Evolutionary conservation across 2,329 filamentous ascomycete species (phyloP), one percentile per base, ranked within the genome.

Genomic region (Aureobasidium namibiae): DNA sequence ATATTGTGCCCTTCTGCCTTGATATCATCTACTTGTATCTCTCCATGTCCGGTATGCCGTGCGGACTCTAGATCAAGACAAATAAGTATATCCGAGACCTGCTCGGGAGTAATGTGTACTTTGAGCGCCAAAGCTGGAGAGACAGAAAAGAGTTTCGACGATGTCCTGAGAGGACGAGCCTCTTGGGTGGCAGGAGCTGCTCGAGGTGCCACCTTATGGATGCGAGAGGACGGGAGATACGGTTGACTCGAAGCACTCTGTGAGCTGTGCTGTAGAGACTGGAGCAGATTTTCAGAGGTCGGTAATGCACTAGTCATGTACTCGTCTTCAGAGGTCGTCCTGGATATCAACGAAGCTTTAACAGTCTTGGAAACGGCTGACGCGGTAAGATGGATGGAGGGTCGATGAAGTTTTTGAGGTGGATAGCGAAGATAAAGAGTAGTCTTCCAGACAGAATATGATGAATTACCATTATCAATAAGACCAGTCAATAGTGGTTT

Each of bases 21-120:
- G 61, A 89, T 81, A n/a, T 78, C 76, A 59, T 84, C 76, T 21
- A 91, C 77, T 11, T 75, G 74, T 21, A 87, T 77, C 66, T 84
- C 80, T 69, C 84, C 54, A 33, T 36, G 89, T 50, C 85, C 82
- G 60, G 87, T 82, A 68, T 86, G 84, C 7, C 85, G 80, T 0
- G 87, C 88, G 62, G 89, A 85, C 72, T 91, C 88, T 39, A 91
- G 72, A 67, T 91, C 88, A 4, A 92, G 75, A 54, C 88, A 82
- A 9, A 87, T 86, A 61, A 91, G 81, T 75, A 18, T 84, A 80
- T 48, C 54, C 24, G 54, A 70, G 52, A 49, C 72, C 70, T 3
- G 82, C 71, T 61, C 80, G 83, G 10, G 83, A 75, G 86, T 84
- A 69, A 90, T 89, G 45, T 87, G 80, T 59, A 91, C 82, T 44